Evolutionary conservation across 208 protist genomes (phyloP).

Genomic region (Acanthamoeba royreba): DNA sequence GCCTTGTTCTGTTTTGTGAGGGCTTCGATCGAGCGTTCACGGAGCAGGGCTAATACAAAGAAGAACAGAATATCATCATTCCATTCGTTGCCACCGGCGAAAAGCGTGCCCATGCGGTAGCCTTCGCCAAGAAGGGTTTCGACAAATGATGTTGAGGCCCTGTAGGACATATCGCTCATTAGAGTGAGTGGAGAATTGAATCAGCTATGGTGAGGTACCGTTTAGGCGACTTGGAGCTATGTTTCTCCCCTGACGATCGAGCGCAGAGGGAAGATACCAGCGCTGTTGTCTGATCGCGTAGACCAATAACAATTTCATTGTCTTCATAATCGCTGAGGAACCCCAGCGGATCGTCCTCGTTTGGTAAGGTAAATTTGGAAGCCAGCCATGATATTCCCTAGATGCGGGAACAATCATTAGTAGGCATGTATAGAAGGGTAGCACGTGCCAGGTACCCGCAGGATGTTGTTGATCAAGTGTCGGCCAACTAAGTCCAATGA

Average conservation of each 20-base stretch:
- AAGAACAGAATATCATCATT: slow-evolving; percentile 14
- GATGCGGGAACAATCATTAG: not conserved
- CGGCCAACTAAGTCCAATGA: not conserved
- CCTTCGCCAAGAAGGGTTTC: not conserved
- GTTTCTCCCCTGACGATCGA: not conserved
- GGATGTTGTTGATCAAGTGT: not conserved
- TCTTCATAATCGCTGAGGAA: not conserved
- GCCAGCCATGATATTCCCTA: not conserved
- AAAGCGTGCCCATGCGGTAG: not conserved
- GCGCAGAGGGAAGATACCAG: not conserved
- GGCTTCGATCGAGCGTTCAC: not conserved
- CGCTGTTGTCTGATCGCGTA: not conserved
- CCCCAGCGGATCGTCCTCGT: slow-evolving; percentile 15
- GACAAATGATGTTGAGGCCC: not conserved
- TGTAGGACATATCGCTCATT: not conserved
- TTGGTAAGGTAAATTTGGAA: not conserved
- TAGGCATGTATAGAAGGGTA: not conserved
- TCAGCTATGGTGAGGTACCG: not conserved
- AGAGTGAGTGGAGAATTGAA: not conserved
- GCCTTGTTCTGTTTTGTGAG: slow-evolving; percentile 7
- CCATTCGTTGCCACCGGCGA: slow-evolving; percentile 20
- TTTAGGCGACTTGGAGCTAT: not conserved
- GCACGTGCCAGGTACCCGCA: not conserved
- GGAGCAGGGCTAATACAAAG: not conserved
- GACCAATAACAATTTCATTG: not conserved